Evolutionary conservation across 495 filamentous ascomycete species (phyloP), one percentile per base, ranked within the genome.

Genomic region (Physcia stellaris): DNA sequence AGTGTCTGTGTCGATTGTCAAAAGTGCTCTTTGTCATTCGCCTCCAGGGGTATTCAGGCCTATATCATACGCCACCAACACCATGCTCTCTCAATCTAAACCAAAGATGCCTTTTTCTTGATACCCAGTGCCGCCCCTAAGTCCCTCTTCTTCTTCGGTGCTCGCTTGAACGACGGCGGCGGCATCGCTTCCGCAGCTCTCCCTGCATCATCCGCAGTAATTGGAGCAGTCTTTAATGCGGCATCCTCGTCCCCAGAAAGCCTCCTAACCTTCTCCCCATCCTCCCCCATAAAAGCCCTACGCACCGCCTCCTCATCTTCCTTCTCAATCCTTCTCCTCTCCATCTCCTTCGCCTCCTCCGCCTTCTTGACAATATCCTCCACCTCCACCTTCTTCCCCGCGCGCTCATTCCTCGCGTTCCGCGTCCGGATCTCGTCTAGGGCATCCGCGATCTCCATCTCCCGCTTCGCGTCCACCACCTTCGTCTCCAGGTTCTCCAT

Each of bases 401-500:
- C 78, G 48, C 79, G 67, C 59, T 87, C 82, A 19, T 86, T 71
- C 47, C 85, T 68, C 13, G 90, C 92, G 64, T 96, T 99, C 47
- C 88, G 60, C 27, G 76, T 85, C 41, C 90, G 66, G 32, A 96
- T 95, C 62, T 96, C 86, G 59, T 99, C 92, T 46, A 99, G 60
- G 22, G 85, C 85, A 64, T 99, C 92, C 24, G 92, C 92, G 48
- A 96, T 81, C 33, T 78, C 81, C 92, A 99, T 96, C 63, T 96
- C 92, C 39, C 80, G 66, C 66, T 90, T 93, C n/a, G 86, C 84
- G 57, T 99, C 92, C 20, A 77, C 60, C 40, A 86, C 93, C 59
- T 87, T 87, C 37, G 73, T 70, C 57, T 87, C 83, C 45, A 88
- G 53, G 52, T 82, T 80, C 15, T 73, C 72, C 83, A 88, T 88